Percentiles rank a stretch among this genome's conserved stretches.
Evolutionary conservation across 257 asterid species (phyloP).

Genomic region (Buddleja alternifolia): DNA sequence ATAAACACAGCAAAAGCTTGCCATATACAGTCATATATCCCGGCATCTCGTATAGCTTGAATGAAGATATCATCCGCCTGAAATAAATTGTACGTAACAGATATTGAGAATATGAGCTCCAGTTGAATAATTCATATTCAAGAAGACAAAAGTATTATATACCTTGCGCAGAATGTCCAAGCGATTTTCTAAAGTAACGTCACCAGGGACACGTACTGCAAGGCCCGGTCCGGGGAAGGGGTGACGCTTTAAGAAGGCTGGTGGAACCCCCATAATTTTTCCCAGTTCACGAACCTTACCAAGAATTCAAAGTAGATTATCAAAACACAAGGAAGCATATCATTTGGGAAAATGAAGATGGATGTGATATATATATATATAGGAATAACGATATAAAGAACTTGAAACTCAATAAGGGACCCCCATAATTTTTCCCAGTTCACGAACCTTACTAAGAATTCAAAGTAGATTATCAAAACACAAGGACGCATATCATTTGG

Average conservation of each 20-base stretch:
- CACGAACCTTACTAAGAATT: constrained; percentile 69
- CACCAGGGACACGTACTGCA: constrained; percentile 91
- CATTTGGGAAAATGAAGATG: constrained; percentile 4
- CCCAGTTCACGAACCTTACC: constrained; percentile 87
- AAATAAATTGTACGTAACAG: constrained; percentile 1
- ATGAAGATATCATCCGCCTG: constrained; percentile 98
- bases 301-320: constrained; percentile 12
- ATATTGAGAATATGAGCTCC: not conserved
- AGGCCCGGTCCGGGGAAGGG: constrained; percentile 99
- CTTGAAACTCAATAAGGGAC: constrained; percentile 50
- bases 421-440: constrained; percentile 75
- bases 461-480: constrained; percentile 9
- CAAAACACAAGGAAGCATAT: constrained; percentile 5
- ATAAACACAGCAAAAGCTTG: constrained; percentile 98
- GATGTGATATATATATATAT: not conserved
- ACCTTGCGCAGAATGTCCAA: constrained; percentile 90
- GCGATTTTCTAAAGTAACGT: constrained; percentile 79
- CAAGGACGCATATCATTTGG: not conserved
- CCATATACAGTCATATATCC: constrained; percentile 89
- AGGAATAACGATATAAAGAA: not conserved
- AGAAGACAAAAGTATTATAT: constrained; percentile 9
- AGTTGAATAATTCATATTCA: not conserved
- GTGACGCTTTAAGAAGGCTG: constrained; percentile 75
- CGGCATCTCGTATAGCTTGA: constrained; percentile 88
- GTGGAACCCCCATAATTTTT: constrained; percentile 73